A percentile compares a stretch with the other conserved stretches of the same genome.
phyloP scores from a whole-genome alignment of 441 rosid species.

The Arabidopsis hybrid region DNA sequence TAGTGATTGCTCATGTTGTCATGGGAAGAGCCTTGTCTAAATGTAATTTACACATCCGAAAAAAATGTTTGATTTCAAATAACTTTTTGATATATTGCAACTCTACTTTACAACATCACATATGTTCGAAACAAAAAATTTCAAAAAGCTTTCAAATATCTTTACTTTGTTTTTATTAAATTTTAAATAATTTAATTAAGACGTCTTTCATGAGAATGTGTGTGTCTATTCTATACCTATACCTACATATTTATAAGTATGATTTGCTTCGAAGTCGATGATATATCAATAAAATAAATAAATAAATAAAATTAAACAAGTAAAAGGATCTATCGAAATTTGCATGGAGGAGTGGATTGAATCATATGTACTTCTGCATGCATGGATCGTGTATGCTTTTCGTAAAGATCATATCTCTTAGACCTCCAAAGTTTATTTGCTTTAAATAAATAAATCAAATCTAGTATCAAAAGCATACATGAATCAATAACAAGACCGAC shows the following conservation, averaged over 20 bases:
- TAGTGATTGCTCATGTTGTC: too few relatives aligned
- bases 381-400: slow-evolving; percentile 42
- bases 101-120: too few relatives aligned
- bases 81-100: too few relatives aligned
- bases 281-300: slow-evolving; percentile 8
- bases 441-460: slow-evolving; percentile 9
- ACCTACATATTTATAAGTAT: too few relatives aligned
- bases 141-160: too few relatives aligned
- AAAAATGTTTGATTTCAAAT: too few relatives aligned
- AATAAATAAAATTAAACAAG: slow-evolving; percentile 12
- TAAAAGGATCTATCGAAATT: slow-evolving; percentile 34
- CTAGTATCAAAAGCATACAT: slow-evolving; percentile 40
- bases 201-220: not conserved
- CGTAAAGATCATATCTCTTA: slow-evolving; percentile 34
- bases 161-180: too few relatives aligned
- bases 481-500: slow-evolving; percentile 25
- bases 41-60: too few relatives aligned
- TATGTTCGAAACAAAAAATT: too few relatives aligned
- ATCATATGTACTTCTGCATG: slow-evolving; percentile 45
- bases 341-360: slow-evolving; percentile 39
- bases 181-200: not conserved
- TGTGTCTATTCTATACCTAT: not conserved
- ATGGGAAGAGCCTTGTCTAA: too few relatives aligned
- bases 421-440: slow-evolving; percentile 29
- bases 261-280: not conserved